Evolutionary conservation across 2,329 filamentous ascomycete species (phyloP), one percentile per base, ranked within the genome.

Genomic region (Neofusicoccum sp.): DNA sequence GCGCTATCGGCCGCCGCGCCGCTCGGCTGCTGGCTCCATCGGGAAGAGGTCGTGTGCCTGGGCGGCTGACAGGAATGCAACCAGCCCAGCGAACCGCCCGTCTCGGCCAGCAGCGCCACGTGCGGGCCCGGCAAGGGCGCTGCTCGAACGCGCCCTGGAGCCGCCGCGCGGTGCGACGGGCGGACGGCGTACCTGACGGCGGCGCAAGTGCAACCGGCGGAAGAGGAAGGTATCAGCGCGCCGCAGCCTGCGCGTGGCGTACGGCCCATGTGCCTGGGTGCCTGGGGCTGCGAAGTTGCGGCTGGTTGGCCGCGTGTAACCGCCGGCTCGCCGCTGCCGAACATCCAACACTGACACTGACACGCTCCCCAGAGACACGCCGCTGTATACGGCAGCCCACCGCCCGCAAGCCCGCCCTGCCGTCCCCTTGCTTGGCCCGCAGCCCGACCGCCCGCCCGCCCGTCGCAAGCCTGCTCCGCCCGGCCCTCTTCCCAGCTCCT

Each of bases 61-160:
- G 38, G 9, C 57, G 57, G 34, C 45, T 60, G 45, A 60, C 57
- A 26, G 20, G 45, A 60, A 60, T 60, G 57, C 47, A 51, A 59
- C 43, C 28, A 24, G 36, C 14, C 33, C 34, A 11, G 8, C 47
- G 30, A 45, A 20, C 1, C 20, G 20, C 20, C 20, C 16, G 16
- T 3, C 16, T 6, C n/a, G 12, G 26, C 30, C 12, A 24, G 16
- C 40, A 20, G 6, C 11, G 16, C n/a, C 38, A 54, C 26, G 26
- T 31, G 34, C 30, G 3, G 11, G 5, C n/a, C 20, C n/a, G 7
- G 48, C 20, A 38, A 53, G 34, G 34, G 33, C 11, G 36, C 16
- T 1, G 41, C 40, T 57, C 9, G 30, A 36, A 28, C 24, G 5
- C 20, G 30, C 30, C 24, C n/a, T 14, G 9, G 30, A 34, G 45